Base-by-base conservation (phyloP, 2,329 filamentous ascomycete genomes). In the Colletotrichum lindemuthianum region DNA sequence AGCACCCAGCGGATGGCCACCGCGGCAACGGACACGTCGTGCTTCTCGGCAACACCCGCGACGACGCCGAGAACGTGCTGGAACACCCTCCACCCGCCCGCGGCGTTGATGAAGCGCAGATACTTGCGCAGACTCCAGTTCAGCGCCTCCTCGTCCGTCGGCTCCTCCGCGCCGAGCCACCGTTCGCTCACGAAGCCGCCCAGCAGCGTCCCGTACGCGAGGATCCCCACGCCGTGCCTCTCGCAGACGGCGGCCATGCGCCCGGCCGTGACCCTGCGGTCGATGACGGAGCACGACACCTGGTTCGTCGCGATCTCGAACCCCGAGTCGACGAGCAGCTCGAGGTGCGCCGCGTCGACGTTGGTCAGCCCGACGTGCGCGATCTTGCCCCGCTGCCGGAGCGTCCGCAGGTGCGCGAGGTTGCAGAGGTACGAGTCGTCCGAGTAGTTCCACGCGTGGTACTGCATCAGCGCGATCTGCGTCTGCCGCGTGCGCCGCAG, bases 1-100 rank as follows among this genome's bases (percentile, higher is more conserved):
- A 85, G 70, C 1, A 85, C 81, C 78, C 81, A 85, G 66, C 82
- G 73, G n/a, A 76, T 79, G 2, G 83, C 82, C 4, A 84, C 81
- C n/a, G 79, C 80, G 1, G 81, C 77, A 24, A 84, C 74, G 1
- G 74, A 73, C 0, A 82, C 78, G 0, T 67, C 57, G 58, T 84
- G 75, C 49, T 79, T 81, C n/a, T 59, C 63, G 0, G 77, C 80
- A 15, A 84, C 77, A 0, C 34, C 45, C 1, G 72, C 69, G 6
- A 85, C 70, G 1, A 72, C 72, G 6, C 49, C 32, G 2, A 85
- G 70, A 0, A 85, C 67, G 1, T 73, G 70, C 69, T 85, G 83
- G 58, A 84, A 84, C 0, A 79, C 71, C 0, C 32, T 15, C 83
- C 83, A 85, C 4, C 77, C 79, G 9, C 82, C 82, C 73, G 60